Evolutionary conservation across 768 basidiomycete genomes (phyloP).

Genomic region (Aureoboletus auriporus): DNA sequence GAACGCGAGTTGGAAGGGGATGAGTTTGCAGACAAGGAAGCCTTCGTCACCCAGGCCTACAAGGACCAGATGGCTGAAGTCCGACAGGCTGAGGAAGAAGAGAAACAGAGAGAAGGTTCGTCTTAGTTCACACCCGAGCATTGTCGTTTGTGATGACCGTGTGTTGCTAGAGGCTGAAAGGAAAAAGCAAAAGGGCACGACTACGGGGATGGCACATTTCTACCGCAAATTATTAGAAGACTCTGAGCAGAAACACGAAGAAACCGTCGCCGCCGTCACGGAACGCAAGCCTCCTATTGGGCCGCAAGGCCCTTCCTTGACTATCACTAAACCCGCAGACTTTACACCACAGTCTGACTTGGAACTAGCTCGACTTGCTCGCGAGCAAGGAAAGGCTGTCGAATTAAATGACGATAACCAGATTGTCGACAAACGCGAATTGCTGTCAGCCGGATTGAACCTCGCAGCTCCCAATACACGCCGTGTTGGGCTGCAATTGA

Average conservation of each 20-base stretch:
- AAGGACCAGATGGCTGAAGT: slow-evolving; percentile 95
- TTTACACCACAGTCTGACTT: slow-evolving; percentile 62
- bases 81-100: slow-evolving; percentile 88
- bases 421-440: slow-evolving; percentile 92
- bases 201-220: slow-evolving; percentile 83
- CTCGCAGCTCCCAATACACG: slow-evolving; percentile 81
- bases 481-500: slow-evolving; percentile 47
- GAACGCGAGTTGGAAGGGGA: slow-evolving; percentile 94
- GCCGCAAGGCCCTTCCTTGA: slow-evolving; percentile 61
- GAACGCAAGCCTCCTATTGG: slow-evolving; percentile 52
- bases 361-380: slow-evolving; percentile 67
- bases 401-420: slow-evolving; percentile 97
- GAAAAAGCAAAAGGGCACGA: slow-evolving; percentile 53
- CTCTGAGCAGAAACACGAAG: slow-evolving; percentile 78
- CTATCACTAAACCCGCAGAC: slow-evolving; percentile 70
- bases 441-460: slow-evolving; percentile 90
- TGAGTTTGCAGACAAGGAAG: slow-evolving; percentile 89
- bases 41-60: slow-evolving; percentile 97
- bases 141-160: neutral
- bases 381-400: slow-evolving; percentile 74
- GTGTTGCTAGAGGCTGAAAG: slow-evolving; percentile 44
- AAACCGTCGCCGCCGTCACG: slow-evolving; percentile 72
- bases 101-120: slow-evolving; percentile 81
- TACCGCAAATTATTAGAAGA: slow-evolving; percentile 77
- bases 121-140: slow-evolving; percentile 4